Percentiles rank a stretch among this genome's conserved stretches.
Conservation (phyloP, 352 stramenopile species). For the Thraustochytrium striatum region DNA sequence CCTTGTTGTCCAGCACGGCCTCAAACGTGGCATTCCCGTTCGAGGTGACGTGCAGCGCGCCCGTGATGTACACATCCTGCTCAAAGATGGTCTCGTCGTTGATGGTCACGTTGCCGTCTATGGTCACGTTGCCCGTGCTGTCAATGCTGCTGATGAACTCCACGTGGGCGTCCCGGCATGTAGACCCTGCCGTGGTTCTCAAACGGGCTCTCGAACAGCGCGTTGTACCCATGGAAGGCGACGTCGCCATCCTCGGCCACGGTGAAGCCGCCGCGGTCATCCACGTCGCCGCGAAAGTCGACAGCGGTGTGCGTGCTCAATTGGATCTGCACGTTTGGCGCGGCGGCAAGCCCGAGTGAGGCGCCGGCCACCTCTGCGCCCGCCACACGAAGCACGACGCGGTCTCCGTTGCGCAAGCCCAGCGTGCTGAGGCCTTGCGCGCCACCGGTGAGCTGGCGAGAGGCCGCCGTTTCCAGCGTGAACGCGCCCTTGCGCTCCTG, state of each 20-base stretch:
- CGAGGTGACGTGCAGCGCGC: constrained; percentile 4
- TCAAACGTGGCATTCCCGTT: constrained; percentile 35
- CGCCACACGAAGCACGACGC: neutral
- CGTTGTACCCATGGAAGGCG: neutral
- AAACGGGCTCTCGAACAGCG: constrained; percentile 5
- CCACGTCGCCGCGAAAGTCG: constrained; percentile 16
- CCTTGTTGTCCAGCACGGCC: neutral
- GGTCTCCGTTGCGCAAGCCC: neutral
- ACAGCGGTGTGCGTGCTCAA: neutral
- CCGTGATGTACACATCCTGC: constrained; percentile 16
- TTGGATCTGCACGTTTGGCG: constrained; percentile 3
- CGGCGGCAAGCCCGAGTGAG: neutral
- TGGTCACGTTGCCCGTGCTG: constrained; percentile 33
- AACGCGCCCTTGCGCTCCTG: too few relatives aligned
- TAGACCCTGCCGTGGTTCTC: constrained; percentile 33
- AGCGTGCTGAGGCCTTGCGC: neutral
- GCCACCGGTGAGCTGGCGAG: too few relatives aligned
- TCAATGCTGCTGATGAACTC: constrained; percentile 2
- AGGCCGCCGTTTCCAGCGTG: too few relatives aligned
- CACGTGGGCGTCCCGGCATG: constrained; percentile 11
- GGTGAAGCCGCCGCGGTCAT: constrained; percentile 6
- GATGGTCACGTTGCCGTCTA: constrained; percentile 34
- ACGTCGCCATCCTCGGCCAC: constrained; percentile 28
- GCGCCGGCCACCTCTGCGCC: neutral
- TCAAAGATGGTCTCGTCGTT: constrained; percentile 19